These are phyloP conservation scores for Crithidia bombi DNA, from an alignment of 208 protist genomes.

Conservation along the genomic window DNA sequence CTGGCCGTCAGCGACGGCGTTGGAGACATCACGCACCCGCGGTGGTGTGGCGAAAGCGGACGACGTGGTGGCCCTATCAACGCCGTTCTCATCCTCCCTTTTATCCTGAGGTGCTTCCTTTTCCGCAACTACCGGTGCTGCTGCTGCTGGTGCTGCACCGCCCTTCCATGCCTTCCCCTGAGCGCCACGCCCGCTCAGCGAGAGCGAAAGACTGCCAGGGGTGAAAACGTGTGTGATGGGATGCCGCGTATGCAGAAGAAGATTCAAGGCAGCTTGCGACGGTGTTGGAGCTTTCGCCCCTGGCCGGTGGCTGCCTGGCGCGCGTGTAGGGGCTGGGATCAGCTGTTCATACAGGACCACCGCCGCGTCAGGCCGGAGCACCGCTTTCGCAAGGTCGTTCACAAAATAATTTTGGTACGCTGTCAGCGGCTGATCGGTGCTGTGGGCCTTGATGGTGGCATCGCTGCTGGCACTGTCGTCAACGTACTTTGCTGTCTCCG, in stretches of 20 bases:
- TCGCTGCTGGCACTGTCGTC: constrained; percentile 4
- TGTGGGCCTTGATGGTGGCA: constrained; percentile 1
- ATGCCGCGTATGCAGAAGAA: not conserved
- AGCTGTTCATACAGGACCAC: constrained; percentile 40
- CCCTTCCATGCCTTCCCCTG: not conserved
- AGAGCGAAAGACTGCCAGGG: constrained; percentile 1
- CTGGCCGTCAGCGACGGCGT: not conserved
- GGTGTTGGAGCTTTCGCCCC: not conserved
- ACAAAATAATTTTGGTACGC: constrained; percentile 5
- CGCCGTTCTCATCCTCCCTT: not conserved
- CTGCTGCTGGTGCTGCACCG: not conserved
- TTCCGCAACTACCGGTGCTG: not conserved
- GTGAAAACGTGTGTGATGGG: not conserved
- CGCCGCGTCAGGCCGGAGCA: constrained; percentile 37
- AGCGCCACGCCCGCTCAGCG: constrained; percentile 1
- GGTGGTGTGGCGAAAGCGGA: not conserved
- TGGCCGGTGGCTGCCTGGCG: constrained; percentile 1
- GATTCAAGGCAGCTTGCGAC: not conserved
- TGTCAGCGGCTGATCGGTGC: not conserved
- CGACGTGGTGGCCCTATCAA: not conserved
- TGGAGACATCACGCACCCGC: not conserved
- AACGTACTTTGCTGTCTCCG: not conserved
- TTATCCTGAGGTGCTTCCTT: not conserved
- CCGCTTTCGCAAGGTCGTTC: constrained; percentile 9
- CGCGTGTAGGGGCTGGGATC: constrained; percentile 16